phyloP scores from a whole-genome alignment of 345 rosid genomes.

The Rubroshorea leprosula region DNA sequence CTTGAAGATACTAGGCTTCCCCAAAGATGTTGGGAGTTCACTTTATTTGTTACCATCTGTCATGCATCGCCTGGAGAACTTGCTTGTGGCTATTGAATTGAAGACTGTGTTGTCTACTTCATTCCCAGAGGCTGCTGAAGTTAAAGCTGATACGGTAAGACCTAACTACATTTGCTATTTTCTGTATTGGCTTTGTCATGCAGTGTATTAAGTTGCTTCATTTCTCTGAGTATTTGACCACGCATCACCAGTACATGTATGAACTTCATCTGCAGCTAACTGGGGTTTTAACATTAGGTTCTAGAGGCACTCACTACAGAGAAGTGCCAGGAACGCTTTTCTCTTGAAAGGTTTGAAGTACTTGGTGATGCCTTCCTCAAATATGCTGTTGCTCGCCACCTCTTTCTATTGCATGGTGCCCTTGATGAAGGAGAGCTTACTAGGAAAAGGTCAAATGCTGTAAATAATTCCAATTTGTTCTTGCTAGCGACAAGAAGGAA shows the following conservation, averaged over 20 bases:
- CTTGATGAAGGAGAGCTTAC: conserved; percentile 90
- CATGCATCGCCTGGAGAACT: conserved; percentile 88
- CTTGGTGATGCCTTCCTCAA: conserved; percentile 94
- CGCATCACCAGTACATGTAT: neutral
- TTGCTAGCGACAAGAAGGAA: conserved; percentile 56
- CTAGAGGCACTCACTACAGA: conserved; percentile 94
- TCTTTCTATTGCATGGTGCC: conserved; percentile 63
- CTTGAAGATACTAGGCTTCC: conserved; percentile 77
- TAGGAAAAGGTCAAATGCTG: conserved; percentile 65
- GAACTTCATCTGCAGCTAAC: conserved; percentile 20
- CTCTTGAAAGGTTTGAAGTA: conserved; percentile 86
- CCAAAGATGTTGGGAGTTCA: conserved; percentile 89
- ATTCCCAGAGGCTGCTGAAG: conserved; percentile 68
- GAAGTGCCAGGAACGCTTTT: conserved; percentile 90
- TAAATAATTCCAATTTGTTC: conserved; percentile 69
- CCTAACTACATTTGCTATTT: conserved; percentile 16
- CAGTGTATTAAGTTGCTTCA: neutral
- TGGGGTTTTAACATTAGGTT: conserved; percentile 40
- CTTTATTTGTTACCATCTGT: conserved; percentile 81
- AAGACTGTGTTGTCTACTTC: conserved; percentile 54
- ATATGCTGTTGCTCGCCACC: conserved; percentile 72
- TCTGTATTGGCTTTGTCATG: conserved; percentile 13
- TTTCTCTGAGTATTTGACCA: conserved; percentile 9
- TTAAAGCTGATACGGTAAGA: conserved; percentile 63
- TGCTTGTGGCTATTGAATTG: conserved; percentile 89